Conservation (phyloP, 495 filamentous ascomycete genomes). For the Talaromyces liani region DNA sequence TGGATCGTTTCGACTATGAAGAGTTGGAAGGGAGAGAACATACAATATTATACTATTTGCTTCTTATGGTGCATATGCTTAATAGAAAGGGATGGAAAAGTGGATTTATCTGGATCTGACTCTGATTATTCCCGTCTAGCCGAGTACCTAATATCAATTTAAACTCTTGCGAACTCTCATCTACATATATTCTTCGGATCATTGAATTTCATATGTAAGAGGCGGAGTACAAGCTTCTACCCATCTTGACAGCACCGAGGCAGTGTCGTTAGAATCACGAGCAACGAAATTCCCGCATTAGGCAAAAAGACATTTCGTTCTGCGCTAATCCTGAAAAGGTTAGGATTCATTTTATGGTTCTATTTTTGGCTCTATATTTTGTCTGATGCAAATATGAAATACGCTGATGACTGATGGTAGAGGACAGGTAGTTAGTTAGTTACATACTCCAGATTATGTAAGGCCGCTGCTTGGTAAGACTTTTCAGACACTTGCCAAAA, state of each 20-base stretch:
- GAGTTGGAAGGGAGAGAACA: background rate
- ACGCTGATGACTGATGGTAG: background rate
- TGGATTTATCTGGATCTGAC: too few species aligned
- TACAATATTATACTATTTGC: background rate
- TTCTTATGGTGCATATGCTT: background rate
- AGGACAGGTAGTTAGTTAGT: too few species aligned
- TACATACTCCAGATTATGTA: background rate
- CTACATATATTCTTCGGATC: too few species aligned
- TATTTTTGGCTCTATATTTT: background rate
- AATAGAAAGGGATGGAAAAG: background rate
- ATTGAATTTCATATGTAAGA: too few species aligned
- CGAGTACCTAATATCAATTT: too few species aligned
- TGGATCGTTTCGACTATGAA: background rate
- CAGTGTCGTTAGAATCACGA: background rate
- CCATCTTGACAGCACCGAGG: background rate
- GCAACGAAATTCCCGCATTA: background rate
- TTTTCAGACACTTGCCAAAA: background rate
- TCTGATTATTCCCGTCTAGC: too few species aligned
- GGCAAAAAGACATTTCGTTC: background rate
- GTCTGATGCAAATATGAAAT: background rate
- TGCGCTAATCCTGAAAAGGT: background rate
- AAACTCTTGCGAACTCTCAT: too few species aligned
- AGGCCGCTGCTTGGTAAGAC: background rate
- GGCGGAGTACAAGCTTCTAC: too few species aligned
- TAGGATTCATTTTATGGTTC: background rate